Percentiles rank a stretch among this genome's conserved stretches.
These are phyloP conservation scores for Lyophyllum decastes DNA, from an alignment of 768 basidiomycete species.

Conservation along the genomic window DNA sequence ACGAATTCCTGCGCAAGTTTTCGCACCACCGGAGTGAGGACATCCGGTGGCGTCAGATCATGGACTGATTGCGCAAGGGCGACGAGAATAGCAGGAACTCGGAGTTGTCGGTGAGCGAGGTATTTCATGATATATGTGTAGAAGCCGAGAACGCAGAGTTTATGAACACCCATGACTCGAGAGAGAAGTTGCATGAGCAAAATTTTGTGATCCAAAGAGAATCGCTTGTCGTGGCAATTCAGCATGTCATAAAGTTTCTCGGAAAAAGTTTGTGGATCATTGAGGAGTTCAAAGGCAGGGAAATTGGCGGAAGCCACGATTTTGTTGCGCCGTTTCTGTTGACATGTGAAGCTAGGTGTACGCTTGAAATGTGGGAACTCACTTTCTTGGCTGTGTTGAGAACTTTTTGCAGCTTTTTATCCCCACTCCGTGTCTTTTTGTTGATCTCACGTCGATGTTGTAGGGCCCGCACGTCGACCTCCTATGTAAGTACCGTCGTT, in stretches of 20 bases:
- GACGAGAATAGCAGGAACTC: conserved; percentile 90
- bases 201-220: conserved; percentile 95
- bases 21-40: conserved; percentile 80
- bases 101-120: conserved; percentile 88
- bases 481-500: conserved; percentile 34
- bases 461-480: conserved; percentile 68
- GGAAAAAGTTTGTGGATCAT: conserved; percentile 94
- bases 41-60: conserved; percentile 93
- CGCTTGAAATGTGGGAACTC: conserved; percentile 5
- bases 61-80: conserved; percentile 94
- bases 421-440: conserved; percentile 85
- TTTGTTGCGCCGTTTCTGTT: conserved; percentile 37
- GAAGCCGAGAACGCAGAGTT: conserved; percentile 89
- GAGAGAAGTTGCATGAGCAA: conserved; percentile 96
- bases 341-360: conserved; percentile 1
- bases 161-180: conserved; percentile 90
- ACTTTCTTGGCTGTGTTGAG: conserved; percentile 80
- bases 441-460: conserved; percentile 90
- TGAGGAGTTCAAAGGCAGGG: conserved; percentile 87
- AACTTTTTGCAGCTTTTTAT: conserved; percentile 76
- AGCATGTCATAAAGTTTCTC: conserved; percentile 91
- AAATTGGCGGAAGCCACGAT: conserved; percentile 63
- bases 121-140: conserved; percentile 97
- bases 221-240: conserved; percentile 88
- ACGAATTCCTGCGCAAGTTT: conserved; percentile 97